Evolutionary conservation across 331 rosid genomes (phyloP).

Genomic region (Malus hybrid): DNA sequence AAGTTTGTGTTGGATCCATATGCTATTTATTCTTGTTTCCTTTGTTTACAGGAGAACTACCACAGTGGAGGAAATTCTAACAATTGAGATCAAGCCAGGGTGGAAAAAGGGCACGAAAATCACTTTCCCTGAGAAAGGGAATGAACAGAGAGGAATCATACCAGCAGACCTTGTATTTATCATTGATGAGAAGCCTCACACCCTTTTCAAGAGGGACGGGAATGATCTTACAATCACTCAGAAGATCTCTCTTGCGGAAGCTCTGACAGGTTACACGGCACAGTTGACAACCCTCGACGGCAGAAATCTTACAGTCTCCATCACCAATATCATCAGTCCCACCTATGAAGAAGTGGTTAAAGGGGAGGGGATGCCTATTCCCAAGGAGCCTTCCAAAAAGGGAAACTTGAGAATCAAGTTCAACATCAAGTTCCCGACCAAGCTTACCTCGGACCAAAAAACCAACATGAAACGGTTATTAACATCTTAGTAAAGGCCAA

Average conservation of each 20-base stretch:
- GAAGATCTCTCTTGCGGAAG: conserved; percentile 72
- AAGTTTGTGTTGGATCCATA: neutral
- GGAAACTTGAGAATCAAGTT: conserved; percentile 80
- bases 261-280: conserved; percentile 65
- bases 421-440: conserved; percentile 80
- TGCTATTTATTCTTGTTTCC: conserved; percentile 3
- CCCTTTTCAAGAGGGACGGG: conserved; percentile 67
- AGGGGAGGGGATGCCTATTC: conserved; percentile 90
- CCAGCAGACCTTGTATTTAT: conserved; percentile 86
- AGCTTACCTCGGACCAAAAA: conserved; percentile 83
- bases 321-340: conserved; percentile 54
- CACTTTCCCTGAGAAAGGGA: conserved; percentile 88
- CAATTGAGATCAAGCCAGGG: conserved; percentile 86
- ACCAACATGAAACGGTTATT: conserved; percentile 61
- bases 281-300: conserved; percentile 75
- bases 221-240: conserved; percentile 69
- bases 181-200: conserved; percentile 80
- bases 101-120: conserved; percentile 97
- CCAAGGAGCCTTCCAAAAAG: conserved; percentile 69
- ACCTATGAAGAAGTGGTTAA: conserved; percentile 68
- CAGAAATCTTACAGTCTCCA: conserved; percentile 41
- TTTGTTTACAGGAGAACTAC: conserved; percentile 46
- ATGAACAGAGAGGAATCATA: conserved; percentile 63
- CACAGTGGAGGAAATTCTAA: conserved; percentile 75
- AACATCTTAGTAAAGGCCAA: conserved; percentile 27